Base-by-base conservation (phyloP, 306 rosid genomes). In the Benincasa hispida region DNA sequence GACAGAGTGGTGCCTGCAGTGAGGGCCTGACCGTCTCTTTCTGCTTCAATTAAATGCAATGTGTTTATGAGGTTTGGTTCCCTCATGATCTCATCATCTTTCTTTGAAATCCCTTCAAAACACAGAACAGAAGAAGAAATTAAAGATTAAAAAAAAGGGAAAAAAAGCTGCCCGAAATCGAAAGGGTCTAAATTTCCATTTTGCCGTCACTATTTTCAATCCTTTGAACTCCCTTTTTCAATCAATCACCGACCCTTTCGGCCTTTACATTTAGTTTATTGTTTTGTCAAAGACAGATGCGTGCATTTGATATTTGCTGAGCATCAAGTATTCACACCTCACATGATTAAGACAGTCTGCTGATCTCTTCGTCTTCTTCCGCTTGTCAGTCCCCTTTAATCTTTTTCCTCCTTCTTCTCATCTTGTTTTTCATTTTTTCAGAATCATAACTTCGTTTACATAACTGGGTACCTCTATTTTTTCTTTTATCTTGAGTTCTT, bases 211-310 rank as follows among this genome's bases (percentile, higher is more conserved):
- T 21, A 24, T 41, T 41, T 69, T 69, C 73, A 66, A 66, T 37
- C 25, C 45, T 32, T 32, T 62, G 45, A 62, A 18, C 13, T 34
- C 21, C 72, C 25, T n/a, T 65, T 59, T 65, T 37, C 75, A 69
- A 69, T 69, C 57, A 69, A 69, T 41, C 75, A 45, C 75, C 75
- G 75, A 41, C 35, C 55, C 12, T 69, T 45, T 41, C 35, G 75
- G 19, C 75, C 56, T 45, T 69, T 69, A 45, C 14, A 5, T 24
- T 69, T 69, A 45, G 75, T 42, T 69, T 69, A 69, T 47, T 69
- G 57, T 45, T 69, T 45, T 15, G 21, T 24, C 55, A 47, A 69
- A 4, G 35, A 42, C 24, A 69, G 75, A 35, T 69, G 75, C 57
- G 55, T 69, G 75, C 55, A 22, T 24, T 21, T 5, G 37, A 45